phyloP scores from a whole-genome alignment of 805 yeast genomes.

The Candida saitoana region DNA sequence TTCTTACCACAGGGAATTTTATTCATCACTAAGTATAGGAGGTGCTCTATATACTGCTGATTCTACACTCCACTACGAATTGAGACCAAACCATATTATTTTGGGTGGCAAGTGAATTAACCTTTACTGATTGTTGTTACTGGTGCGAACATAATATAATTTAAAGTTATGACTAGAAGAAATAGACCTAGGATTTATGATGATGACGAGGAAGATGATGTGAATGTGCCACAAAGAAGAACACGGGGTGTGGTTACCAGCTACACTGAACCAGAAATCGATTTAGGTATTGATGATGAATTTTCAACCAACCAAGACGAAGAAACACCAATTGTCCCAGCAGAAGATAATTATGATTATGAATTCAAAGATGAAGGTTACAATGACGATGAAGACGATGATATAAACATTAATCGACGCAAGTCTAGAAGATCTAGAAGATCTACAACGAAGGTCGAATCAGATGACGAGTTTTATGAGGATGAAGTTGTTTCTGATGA shows the following conservation, averaged over 20 bases:
- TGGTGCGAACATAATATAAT: conserved; percentile 1
- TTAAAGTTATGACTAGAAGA: conserved; percentile 17
- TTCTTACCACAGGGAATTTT: background rate
- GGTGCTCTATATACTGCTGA: background rate
- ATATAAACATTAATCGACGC: conserved; percentile 6
- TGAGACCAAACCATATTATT: background rate
- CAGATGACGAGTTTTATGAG: conserved; percentile 10
- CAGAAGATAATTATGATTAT: conserved; percentile 10
- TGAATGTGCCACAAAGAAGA: conserved; percentile 8
- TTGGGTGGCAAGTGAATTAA: background rate
- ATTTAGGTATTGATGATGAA: conserved; percentile 4
- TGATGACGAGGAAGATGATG: conserved; percentile 8
- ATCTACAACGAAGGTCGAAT: conserved; percentile 6
- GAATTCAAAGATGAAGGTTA: conserved; percentile 9
- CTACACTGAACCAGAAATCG: conserved; percentile 5
- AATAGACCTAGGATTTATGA: conserved; percentile 10
- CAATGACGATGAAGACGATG: conserved; percentile 10
- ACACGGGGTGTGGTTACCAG: conserved; percentile 4
- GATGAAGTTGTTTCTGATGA: conserved; percentile 13
- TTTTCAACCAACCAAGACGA: too few species aligned
- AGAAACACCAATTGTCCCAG: background rate
- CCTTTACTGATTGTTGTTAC: background rate
- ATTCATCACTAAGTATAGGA: background rate
- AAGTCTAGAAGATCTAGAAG: conserved; percentile 10
- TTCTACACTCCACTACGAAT: background rate